A percentile compares a stretch with the other conserved stretches of the same genome.
Conservation (phyloP, 164 flowering plant genomes). For the Stephania yunnanensis region DNA sequence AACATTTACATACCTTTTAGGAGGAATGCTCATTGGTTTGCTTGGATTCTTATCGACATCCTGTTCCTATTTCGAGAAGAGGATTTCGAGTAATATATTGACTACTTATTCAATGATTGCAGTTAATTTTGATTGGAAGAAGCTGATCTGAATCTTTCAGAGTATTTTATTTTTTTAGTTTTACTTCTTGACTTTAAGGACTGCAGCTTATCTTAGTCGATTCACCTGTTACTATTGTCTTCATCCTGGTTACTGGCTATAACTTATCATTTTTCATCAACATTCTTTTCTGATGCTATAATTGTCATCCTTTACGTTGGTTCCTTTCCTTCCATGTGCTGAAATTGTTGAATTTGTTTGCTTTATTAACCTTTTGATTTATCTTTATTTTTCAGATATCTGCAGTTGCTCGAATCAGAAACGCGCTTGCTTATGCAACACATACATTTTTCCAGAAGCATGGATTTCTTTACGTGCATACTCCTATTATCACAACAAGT, state of each 20-base stretch:
- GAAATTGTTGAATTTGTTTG: background rate
- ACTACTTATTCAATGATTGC: no score
- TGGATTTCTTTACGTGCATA: conserved; percentile 74
- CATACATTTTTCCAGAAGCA: conserved; percentile 81
- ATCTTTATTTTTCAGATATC: conserved; percentile 45
- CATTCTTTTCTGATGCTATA: background rate
- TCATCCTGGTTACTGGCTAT: background rate
- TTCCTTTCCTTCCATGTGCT: background rate
- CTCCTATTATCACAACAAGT: conserved; percentile 91
- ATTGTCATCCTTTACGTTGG: background rate
- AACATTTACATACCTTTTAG: background rate
- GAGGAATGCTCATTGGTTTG: background rate
- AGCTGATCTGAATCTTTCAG: no score
- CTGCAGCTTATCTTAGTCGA: background rate
- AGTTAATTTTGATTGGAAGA: no score
- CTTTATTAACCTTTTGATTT: background rate
- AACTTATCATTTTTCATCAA: background rate
- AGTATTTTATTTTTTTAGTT: no score
- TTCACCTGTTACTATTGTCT: background rate
- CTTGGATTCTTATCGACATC: background rate
- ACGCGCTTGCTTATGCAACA: conserved; percentile 86
- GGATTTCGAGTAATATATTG: background rate
- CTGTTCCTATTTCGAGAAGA: background rate
- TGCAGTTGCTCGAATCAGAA: conserved; percentile 81
- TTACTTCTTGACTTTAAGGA: background rate